These are phyloP conservation scores for Kentomonas sorsogonicus DNA, from an alignment of 208 protist species.

Conservation along the genomic window DNA sequence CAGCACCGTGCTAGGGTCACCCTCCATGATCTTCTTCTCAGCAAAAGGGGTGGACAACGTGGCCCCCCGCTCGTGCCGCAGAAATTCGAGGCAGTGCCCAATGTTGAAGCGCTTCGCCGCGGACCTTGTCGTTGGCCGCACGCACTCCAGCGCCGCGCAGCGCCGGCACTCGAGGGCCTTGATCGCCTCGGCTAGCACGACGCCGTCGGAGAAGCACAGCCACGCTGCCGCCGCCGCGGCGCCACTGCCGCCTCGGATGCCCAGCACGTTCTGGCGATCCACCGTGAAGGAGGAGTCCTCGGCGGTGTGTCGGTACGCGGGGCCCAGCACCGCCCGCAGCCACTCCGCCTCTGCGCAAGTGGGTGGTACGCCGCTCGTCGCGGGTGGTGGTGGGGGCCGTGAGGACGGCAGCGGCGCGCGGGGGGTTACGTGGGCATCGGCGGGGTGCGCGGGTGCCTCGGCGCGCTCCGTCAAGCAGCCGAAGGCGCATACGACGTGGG, in stretches of 20 bases:
- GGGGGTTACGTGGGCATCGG: background rate
- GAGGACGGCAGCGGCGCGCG: background rate
- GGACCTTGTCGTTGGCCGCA: conserved; percentile 40
- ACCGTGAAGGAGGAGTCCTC: conserved; percentile 40
- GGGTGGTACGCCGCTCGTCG: too few species aligned
- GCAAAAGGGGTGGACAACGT: conserved; percentile 31
- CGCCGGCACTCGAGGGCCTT: conserved; percentile 49
- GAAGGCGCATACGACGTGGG: conserved; percentile 32
- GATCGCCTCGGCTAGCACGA: conserved; percentile 62
- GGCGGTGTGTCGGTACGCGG: conserved; percentile 39
- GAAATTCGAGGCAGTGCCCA: conserved; percentile 51
- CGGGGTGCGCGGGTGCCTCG: background rate
- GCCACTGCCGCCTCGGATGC: background rate
- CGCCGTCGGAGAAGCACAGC: conserved; percentile 66
- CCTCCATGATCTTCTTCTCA: conserved; percentile 50
- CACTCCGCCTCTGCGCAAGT: too few species aligned
- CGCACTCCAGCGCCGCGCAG: conserved; percentile 54
- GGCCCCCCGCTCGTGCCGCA: conserved; percentile 37
- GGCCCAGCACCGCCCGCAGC: conserved; percentile 39
- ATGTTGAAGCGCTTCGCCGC: conserved; percentile 75
- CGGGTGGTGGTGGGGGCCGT: too few species aligned
- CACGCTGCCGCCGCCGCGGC: conserved; percentile 20
- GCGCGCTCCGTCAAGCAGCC: background rate
- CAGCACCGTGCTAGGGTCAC: conserved; percentile 35
- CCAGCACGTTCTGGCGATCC: conserved; percentile 2